A percentile compares a stretch with the other conserved stretches of the same genome.
Conservation (phyloP, 352 stramenopile species). For the Pythium coloratum region DNA sequence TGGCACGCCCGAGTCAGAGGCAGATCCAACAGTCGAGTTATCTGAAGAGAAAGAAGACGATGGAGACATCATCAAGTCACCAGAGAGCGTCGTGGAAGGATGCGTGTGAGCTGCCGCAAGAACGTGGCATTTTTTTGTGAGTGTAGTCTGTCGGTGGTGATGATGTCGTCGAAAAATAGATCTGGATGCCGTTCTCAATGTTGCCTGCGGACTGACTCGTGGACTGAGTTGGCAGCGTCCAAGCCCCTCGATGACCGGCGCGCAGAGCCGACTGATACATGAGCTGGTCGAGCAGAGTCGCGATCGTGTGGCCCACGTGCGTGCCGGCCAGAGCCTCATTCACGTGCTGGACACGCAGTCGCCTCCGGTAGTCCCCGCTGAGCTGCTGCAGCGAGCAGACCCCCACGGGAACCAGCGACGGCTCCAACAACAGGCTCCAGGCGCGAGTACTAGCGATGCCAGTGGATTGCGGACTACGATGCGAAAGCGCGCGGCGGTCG, state of each 20-base stretch:
- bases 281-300: conserved; percentile 61
- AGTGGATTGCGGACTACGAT: conserved; percentile 18
- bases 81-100: conserved; percentile 20
- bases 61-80: neutral
- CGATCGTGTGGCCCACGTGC: conserved; percentile 55
- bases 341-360: conserved; percentile 35
- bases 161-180: conserved; percentile 8
- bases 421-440: neutral
- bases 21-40: neutral
- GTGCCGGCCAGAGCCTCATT: conserved; percentile 46
- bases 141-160: neutral
- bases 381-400: neutral
- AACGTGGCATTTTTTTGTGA: neutral
- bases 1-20: neutral
- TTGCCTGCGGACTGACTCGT: neutral
- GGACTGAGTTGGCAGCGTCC: neutral
- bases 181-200: neutral
- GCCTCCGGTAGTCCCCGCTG: neutral
- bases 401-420: neutral
- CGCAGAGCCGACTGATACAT: conserved; percentile 53
- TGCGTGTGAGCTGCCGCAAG: conserved; percentile 3
- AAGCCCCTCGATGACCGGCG: conserved; percentile 5
- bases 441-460: conserved; percentile 1
- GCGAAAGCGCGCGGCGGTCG: conserved; percentile 28
- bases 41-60: neutral